Evolutionary conservation across 371 early-diverging fungal species (phyloP), one percentile per base, ranked within the genome.

Genomic region (Mucor sp.): DNA sequence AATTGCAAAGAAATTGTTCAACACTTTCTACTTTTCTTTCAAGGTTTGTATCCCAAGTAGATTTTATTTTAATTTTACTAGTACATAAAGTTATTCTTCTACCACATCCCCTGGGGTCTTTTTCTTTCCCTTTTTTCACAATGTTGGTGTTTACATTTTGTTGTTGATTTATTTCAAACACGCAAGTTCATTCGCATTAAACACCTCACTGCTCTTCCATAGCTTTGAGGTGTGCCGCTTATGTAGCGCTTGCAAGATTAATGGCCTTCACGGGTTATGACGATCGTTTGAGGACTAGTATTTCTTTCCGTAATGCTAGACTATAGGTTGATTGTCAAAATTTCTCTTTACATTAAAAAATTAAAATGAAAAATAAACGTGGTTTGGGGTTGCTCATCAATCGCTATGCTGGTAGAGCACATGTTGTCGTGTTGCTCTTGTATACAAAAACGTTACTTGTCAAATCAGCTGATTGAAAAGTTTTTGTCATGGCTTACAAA

Each of bases 141-240:
- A 53, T 53, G 30, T 65, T 27, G 58, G 27, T 47, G 58, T 58
- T 23, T 61, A 30, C 35, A 30, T 55, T 60, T 23, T 32, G 32
- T n/a, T 41, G 14, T 53, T n/a, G n/a, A n/a, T n/a, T n/a, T n/a
- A n/a, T n/a, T 60, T 47, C 2, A 9, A 47, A 37, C 55, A 71
- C 63, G 72, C 72, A 71, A 71, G 72, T 71, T 71, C 72, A 71
- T 71, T 71, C 72, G 72, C 72, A 67, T 63, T 64, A 71, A 19
- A 63, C 63, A 67, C 72, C 43, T 67, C 23, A 60, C 23, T 67
- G 72, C 72, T 71, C 44, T 56, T 67, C 57, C 15, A 67, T 67
- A 67, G 68, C 72, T 48, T 50, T 57, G 47, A 56, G 30, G 72
- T 71, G 58, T 67, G 60, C 67, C 47, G 72, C 72, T 71, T 66